phyloP scores from a whole-genome alignment of 2,329 filamentous ascomycete genomes.

The Phymatotrichopsis omnivora region DNA sequence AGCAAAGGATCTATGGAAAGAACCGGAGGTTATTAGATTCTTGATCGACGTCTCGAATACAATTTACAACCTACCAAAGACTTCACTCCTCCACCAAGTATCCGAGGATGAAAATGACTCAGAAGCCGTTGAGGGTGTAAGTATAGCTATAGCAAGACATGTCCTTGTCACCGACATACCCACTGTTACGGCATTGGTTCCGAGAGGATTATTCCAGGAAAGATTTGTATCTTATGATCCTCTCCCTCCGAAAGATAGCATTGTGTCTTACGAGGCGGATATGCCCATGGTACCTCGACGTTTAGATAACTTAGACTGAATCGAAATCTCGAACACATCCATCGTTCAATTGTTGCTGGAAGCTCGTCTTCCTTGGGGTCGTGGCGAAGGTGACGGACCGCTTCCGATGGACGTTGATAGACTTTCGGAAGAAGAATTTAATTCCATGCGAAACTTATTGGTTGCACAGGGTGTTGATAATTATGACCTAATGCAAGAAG shows the following conservation, averaged over 20 bases:
- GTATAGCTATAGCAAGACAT: constrained; percentile 56
- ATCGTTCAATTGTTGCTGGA: too few relatives aligned
- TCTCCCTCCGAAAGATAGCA: constrained; percentile 53
- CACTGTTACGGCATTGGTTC: constrained; percentile 58
- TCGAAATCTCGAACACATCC: too few relatives aligned
- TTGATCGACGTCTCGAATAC: constrained; percentile 57
- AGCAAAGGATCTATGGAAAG: constrained; percentile 79
- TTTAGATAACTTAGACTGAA: neutral
- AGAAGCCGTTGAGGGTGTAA: constrained; percentile 36
- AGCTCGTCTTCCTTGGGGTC: too few relatives aligned
- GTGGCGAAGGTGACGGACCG: too few relatives aligned
- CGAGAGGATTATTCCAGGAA: constrained; percentile 51
- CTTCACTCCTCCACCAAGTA: constrained; percentile 21
- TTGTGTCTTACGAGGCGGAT: constrained; percentile 24
- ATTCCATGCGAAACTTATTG: too few relatives aligned
- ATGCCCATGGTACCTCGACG: too few relatives aligned
- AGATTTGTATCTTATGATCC: constrained; percentile 72
- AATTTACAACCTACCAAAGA: constrained; percentile 33
- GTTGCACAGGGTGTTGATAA: too few relatives aligned
- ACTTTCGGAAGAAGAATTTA: too few relatives aligned
- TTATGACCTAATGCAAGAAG: too few relatives aligned
- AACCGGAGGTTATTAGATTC: constrained; percentile 56
- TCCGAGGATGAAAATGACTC: constrained; percentile 37
- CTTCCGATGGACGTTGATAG: too few relatives aligned
- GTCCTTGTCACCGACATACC: constrained; percentile 68